Evolutionary conservation across 805 yeast species (phyloP).

Genomic region (Candida krabiensis): DNA sequence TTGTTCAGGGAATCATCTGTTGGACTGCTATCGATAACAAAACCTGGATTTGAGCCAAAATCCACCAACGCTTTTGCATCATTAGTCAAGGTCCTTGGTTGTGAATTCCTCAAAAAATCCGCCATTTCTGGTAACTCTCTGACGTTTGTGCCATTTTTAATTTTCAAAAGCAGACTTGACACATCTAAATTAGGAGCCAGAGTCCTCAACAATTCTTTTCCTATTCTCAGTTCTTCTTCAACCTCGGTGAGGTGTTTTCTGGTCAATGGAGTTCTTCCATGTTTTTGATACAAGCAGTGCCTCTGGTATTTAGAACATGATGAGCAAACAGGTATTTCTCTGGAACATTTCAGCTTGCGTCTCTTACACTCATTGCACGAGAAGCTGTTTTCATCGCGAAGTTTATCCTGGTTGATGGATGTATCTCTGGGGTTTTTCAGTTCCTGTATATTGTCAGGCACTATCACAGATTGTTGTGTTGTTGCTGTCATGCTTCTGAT

Average conservation of each 20-base stretch:
- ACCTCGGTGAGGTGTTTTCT: constrained; percentile 17
- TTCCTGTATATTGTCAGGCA: no score
- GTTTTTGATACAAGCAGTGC: constrained; percentile 16
- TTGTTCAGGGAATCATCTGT: neutral
- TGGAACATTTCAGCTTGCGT: constrained; percentile 14
- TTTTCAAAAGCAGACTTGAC: constrained; percentile 5
- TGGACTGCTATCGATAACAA: neutral
- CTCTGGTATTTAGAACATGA: constrained; percentile 12
- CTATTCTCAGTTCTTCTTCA: constrained; percentile 13
- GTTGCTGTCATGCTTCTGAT: no score
- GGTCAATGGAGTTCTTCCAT: constrained; percentile 14
- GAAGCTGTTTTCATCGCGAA: constrained; percentile 1
- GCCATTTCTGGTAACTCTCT: constrained; percentile 9
- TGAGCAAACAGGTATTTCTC: constrained; percentile 16
- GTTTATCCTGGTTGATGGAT: neutral
- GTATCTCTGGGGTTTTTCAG: no score
- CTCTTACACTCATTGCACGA: constrained; percentile 19
- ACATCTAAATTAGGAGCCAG: constrained; percentile 9
- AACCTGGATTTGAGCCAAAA: neutral
- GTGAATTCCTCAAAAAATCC: neutral
- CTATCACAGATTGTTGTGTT: no score
- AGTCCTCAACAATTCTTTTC: constrained; percentile 5
- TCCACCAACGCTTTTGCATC: neutral
- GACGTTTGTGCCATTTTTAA: constrained; percentile 7
- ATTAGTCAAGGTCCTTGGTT: neutral